Evolutionary conservation across 495 filamentous ascomycete genomes (phyloP).

Genomic region (Geoglossum glabrum): DNA sequence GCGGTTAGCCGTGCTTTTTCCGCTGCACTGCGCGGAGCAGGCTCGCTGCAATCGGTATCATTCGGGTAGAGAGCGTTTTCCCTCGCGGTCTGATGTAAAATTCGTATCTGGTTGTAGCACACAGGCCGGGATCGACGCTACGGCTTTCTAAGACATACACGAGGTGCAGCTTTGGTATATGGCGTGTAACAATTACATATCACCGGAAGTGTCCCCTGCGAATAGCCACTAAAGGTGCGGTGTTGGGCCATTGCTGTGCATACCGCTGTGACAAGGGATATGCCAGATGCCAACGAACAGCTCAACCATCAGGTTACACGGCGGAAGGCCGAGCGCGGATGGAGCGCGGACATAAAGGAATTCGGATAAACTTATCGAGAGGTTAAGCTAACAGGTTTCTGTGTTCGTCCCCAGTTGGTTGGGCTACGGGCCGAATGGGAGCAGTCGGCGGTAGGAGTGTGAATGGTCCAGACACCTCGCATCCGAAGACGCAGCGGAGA

Average conservation of each 20-base stretch:
- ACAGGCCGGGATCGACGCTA: neutral
- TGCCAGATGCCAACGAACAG: neutral
- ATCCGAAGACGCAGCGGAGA: neutral
- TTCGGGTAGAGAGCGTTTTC: neutral
- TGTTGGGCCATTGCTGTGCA: neutral
- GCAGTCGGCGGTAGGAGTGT: neutral
- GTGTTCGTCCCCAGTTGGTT: neutral
- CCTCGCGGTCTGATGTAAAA: neutral
- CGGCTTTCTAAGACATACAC: neutral
- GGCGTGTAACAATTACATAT: neutral
- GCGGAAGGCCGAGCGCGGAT: neutral
- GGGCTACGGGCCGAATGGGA: neutral
- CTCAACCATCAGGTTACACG: neutral
- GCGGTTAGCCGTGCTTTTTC: no score
- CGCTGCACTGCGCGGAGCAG: no score
- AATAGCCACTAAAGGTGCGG: neutral
- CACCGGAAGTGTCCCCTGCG: neutral
- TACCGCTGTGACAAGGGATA: neutral
- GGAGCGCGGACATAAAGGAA: neutral
- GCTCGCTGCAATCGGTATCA: neutral
- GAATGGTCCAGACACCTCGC: neutral
- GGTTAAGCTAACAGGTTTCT: neutral
- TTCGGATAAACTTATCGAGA: neutral
- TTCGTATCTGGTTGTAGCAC: neutral
- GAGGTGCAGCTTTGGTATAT: neutral